These are phyloP conservation scores for Meripilus lineatus DNA, from an alignment of 1,284 basidiomycete genomes.

Conservation along the genomic window DNA sequence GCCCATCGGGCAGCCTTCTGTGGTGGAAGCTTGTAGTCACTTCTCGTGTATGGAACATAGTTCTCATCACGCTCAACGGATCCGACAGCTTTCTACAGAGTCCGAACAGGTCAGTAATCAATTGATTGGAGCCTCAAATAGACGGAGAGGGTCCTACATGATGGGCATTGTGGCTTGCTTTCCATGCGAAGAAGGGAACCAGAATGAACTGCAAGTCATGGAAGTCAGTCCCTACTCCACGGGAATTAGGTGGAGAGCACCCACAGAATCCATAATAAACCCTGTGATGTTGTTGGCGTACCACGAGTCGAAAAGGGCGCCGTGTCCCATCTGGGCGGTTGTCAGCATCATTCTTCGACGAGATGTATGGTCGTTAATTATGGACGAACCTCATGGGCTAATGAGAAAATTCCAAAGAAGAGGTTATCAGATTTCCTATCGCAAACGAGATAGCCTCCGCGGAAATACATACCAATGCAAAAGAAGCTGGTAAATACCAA, in stretches of 20 bases:
- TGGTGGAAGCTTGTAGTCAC: conserved; percentile 41
- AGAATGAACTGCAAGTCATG: conserved; percentile 39
- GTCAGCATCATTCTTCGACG: conserved; percentile 16
- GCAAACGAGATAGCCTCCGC: neutral
- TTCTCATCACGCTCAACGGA: conserved; percentile 55
- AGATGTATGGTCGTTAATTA: conserved; percentile 4
- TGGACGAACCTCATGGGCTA: conserved; percentile 28
- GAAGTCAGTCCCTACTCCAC: neutral
- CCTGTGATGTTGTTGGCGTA: conserved; percentile 33
- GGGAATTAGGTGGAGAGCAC: conserved; percentile 10
- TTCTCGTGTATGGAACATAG: conserved; percentile 47
- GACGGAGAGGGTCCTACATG: conserved; percentile 28
- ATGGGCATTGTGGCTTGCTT: conserved; percentile 51
- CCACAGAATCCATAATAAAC: conserved; percentile 40
- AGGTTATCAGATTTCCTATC: neutral
- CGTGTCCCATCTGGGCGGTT: conserved; percentile 32
- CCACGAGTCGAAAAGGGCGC: conserved; percentile 31
- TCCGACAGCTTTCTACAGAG: conserved; percentile 43
- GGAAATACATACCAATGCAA: conserved; percentile 37
- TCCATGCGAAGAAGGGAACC: conserved; percentile 55
- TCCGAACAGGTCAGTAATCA: conserved; percentile 1
- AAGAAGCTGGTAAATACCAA: conserved; percentile 45
- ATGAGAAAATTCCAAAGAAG: neutral
- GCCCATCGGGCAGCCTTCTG: conserved; percentile 32
- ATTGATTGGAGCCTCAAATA: neutral